Evolutionary conservation across 331 rosid species (phyloP).

Genomic region (Phaseolus coccineus): DNA sequence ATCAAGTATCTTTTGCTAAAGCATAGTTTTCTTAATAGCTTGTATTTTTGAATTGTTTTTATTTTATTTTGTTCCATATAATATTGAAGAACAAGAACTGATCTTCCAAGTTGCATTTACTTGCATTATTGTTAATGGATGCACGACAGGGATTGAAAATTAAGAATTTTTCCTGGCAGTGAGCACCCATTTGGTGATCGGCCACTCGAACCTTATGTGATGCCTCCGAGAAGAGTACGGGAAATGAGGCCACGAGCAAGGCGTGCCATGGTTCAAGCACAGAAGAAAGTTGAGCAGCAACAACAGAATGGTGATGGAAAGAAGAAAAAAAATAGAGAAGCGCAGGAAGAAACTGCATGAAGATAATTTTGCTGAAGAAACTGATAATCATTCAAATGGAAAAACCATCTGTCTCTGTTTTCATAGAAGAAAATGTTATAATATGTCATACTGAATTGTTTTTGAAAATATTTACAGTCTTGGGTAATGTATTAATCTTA

Average conservation of each 20-base stretch:
- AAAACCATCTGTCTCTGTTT: not conserved
- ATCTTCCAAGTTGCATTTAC: conserved; percentile 33
- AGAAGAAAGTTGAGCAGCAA: conserved; percentile 83
- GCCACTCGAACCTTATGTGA: conserved; percentile 76
- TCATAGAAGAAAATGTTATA: no score
- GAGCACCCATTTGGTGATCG: conserved; percentile 89
- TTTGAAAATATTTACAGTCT: no score
- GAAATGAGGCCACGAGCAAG: conserved; percentile 83
- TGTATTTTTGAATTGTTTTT: conserved; percentile 24
- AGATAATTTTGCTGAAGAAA: not conserved
- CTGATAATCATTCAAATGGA: conserved; percentile 17
- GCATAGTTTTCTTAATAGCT: conserved; percentile 20
- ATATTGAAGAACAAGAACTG: not conserved
- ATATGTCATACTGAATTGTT: no score
- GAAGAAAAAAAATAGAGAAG: conserved; percentile 60
- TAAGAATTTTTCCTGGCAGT: conserved; percentile 76
- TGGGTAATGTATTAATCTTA: no score
- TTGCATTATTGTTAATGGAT: conserved; percentile 41
- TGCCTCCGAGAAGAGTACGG: conserved; percentile 80
- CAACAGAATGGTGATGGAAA: conserved; percentile 52
- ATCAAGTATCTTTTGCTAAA: conserved; percentile 11
- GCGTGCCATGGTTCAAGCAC: conserved; percentile 88
- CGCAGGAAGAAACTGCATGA: conserved; percentile 58
- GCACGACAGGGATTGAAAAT: conserved; percentile 92
- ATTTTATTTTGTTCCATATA: not conserved